phyloP scores from a whole-genome alignment of 176 grass and related monocot species.

The Cenchrus purpureus region DNA sequence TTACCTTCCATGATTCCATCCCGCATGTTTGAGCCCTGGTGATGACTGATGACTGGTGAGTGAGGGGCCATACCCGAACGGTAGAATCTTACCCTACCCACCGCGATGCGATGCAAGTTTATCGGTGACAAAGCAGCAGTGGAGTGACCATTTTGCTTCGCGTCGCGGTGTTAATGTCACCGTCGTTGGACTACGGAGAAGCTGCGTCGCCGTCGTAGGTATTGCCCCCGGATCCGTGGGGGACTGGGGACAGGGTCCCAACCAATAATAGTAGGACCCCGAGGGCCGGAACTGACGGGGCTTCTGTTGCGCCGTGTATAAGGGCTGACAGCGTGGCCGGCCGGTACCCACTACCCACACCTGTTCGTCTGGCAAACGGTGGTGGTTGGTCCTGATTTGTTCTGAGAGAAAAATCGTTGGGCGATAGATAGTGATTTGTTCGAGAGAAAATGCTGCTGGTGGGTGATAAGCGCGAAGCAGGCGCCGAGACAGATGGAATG shows the following conservation, averaged over 20 bases:
- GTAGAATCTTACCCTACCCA: background rate
- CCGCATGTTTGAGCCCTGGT: background rate
- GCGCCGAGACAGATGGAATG: background rate
- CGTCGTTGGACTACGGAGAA: background rate
- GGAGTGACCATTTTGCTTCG: background rate
- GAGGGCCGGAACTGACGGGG: background rate
- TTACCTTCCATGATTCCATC: background rate
- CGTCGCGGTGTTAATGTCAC: too few species aligned
- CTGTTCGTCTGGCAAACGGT: too few species aligned
- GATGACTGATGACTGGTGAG: too few species aligned
- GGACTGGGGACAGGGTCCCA: background rate
- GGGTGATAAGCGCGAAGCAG: too few species aligned
- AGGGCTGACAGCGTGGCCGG: conserved; percentile 31
- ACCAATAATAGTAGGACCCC: background rate
- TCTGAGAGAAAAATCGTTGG: too few species aligned
- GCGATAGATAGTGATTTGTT: too few species aligned
- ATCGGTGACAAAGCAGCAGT: too few species aligned
- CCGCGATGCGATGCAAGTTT: background rate
- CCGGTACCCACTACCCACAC: background rate
- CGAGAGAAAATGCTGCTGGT: too few species aligned
- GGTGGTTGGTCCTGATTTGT: too few species aligned
- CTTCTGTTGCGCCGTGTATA: conserved; percentile 3
- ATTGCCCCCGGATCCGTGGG: conserved; percentile 21
- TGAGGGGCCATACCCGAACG: conserved; percentile 13
- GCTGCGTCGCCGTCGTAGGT: background rate